Evolutionary conservation across 2,329 filamentous ascomycete species (phyloP).

Genomic region (Arthroderma uncinatum): DNA sequence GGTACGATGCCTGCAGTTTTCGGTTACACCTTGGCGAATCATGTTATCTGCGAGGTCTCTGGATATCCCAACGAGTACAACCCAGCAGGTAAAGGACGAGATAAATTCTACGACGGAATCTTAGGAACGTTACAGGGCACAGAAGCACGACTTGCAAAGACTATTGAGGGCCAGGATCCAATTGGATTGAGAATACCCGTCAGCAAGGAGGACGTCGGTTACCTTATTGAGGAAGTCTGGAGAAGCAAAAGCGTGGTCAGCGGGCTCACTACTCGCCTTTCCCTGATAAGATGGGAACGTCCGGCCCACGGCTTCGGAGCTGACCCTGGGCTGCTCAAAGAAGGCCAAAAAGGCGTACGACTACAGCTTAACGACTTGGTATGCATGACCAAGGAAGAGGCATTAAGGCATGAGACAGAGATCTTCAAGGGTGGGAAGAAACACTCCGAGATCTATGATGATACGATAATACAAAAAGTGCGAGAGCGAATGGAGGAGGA

Average conservation of each 20-base stretch:
- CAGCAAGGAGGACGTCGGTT: conserved; percentile 69
- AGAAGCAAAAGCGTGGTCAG: conserved; percentile 72
- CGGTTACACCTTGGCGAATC: conserved; percentile 81
- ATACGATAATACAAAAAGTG: conserved; percentile 55
- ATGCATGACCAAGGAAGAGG: conserved; percentile 89
- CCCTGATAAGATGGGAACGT: conserved; percentile 68
- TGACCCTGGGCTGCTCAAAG: conserved; percentile 47
- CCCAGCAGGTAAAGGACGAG: conserved; percentile 64
- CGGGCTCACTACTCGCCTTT: conserved; percentile 66
- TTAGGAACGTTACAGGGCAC: conserved; percentile 61
- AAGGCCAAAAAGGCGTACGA: conserved; percentile 67
- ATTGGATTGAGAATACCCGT: conserved; percentile 70
- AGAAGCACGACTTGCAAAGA: conserved; percentile 63
- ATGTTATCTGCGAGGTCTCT: conserved; percentile 70
- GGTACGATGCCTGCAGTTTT: conserved; percentile 98
- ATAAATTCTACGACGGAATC: conserved; percentile 86
- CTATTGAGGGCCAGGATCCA: conserved; percentile 41
- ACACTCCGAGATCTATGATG: conserved; percentile 63
- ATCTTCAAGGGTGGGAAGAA: conserved; percentile 59
- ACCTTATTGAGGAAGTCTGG: conserved; percentile 81
- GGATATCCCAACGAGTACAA: conserved; percentile 77
- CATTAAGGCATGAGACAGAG: conserved; percentile 64
- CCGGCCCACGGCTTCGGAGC: conserved; percentile 50
- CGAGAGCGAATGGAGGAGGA: conserved; percentile 58
- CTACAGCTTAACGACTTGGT: conserved; percentile 63